These are phyloP conservation scores for Clarireedia hainanense DNA, from an alignment of 2,329 filamentous ascomycete genomes.

Conservation along the genomic window DNA sequence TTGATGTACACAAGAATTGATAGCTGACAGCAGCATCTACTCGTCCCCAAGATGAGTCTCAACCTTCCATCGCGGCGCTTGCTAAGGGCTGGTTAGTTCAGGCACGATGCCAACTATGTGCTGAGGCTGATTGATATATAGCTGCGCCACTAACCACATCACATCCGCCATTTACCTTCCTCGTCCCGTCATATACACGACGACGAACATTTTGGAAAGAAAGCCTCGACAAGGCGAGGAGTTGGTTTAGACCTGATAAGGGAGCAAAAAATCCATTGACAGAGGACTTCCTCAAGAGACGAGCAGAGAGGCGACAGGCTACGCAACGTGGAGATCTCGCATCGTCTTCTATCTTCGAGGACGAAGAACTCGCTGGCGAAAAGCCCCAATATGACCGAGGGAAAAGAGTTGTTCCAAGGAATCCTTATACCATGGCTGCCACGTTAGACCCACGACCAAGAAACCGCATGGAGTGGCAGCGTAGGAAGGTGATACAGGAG, in stretches of 20 bases:
- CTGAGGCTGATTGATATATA: constrained; percentile 18
- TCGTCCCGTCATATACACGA: constrained; percentile 20
- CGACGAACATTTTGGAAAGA: constrained; percentile 18
- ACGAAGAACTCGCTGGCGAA: constrained; percentile 30
- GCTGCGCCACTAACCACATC: constrained; percentile 23
- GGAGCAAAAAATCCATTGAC: constrained; percentile 46
- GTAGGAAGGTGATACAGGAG: constrained; percentile 74
- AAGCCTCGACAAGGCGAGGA: background rate
- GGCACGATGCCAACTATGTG: constrained; percentile 9
- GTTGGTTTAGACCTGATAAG: constrained; percentile 1
- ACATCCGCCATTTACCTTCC: constrained; percentile 34
- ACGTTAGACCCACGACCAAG: constrained; percentile 69
- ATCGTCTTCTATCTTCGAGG: constrained; percentile 43
- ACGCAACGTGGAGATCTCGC: constrained; percentile 37
- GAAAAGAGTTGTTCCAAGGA: constrained; percentile 28
- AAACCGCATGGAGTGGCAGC: constrained; percentile 66
- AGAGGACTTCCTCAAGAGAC: constrained; percentile 44
- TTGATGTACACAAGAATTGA: background rate
- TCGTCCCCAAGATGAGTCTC: constrained; percentile 48
- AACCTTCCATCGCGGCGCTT: constrained; percentile 56
- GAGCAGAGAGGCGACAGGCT: constrained; percentile 31
- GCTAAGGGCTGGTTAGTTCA: constrained; percentile 47
- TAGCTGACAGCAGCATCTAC: constrained; percentile 1
- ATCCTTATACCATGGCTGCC: constrained; percentile 48
- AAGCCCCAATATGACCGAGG: constrained; percentile 2